Percentiles rank a stretch among this genome's conserved stretches.
Evolutionary conservation across 257 asterid species (phyloP).

Genomic region (Cruciata laevipes): DNA sequence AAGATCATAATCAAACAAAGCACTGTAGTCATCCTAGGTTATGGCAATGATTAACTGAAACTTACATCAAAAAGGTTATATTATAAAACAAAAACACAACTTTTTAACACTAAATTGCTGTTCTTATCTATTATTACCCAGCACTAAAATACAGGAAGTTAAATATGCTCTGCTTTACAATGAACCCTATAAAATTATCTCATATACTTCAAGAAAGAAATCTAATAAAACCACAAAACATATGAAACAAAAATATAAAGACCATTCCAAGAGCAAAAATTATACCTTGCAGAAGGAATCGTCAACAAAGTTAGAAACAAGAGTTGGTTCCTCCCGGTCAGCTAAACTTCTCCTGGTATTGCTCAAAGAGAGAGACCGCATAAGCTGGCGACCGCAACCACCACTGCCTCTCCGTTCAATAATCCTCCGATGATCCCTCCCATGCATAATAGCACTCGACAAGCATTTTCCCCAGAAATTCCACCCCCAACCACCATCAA

Average conservation of each 20-base stretch:
- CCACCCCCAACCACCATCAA: slow-evolving; percentile 29
- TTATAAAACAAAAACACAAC: neutral
- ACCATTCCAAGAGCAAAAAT: too few species aligned
- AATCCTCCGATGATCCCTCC: slow-evolving; percentile 25
- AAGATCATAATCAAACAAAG: neutral
- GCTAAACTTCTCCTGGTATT: slow-evolving; percentile 26
- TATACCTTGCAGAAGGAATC: slow-evolving; percentile 35
- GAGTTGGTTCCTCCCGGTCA: slow-evolving; percentile 19
- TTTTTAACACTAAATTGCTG: neutral
- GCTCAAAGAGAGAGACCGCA: slow-evolving; percentile 31
- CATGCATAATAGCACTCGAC: slow-evolving; percentile 32
- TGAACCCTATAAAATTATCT: neutral
- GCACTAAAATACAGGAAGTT: neutral
- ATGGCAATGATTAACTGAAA: neutral
- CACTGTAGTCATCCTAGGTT: neutral
- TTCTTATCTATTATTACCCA: neutral
- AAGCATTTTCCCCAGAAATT: slow-evolving; percentile 27
- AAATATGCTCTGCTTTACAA: too few species aligned
- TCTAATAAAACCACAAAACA: neutral
- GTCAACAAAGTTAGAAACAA: slow-evolving; percentile 9
- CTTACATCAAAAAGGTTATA: neutral
- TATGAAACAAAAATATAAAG: neutral
- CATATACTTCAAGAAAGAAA: neutral
- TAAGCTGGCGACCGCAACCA: slow-evolving; percentile 24
- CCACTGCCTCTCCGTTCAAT: slow-evolving; percentile 5